Evolutionary conservation across 2,329 filamentous ascomycete species (phyloP), one percentile per base, ranked within the genome.

Genomic region (Colletotrichum musicola): DNA sequence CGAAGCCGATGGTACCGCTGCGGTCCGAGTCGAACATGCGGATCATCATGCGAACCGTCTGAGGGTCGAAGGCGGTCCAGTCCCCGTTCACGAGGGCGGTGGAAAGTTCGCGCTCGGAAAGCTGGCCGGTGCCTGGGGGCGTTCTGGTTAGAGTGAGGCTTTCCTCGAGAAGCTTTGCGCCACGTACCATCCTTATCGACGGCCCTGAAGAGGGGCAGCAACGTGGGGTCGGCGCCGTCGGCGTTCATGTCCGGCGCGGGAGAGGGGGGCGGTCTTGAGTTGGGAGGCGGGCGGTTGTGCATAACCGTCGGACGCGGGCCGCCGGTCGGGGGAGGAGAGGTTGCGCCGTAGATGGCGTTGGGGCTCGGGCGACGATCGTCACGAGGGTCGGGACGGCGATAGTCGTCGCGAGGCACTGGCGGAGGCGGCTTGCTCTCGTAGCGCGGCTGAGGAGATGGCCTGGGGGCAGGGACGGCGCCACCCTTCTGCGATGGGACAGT

Each of bases 1-100:
- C 91, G 79, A 97, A 98, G 70, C 92, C 94, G 78, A 99, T 97
- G 14, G 92, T 93, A 59, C 95, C 94, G 71, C 89, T 92, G 74
- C 93, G 92, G 81, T 98, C 93, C 67, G 92, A 93, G 82, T 98
- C 95, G 82, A 99, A 99, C 96, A 99, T 98, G 77, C 95, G 92
- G 73, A 99, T 98, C 95, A 99, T 98, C 93, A 98, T 97, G 76
- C 92, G 92, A 72, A 98, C 95, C 1, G 96, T 99, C 75, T 97
- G 93, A 4, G 90, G 87, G 80, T 99, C 95, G 79, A 99, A 99
- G 4, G 94, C 89, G 1, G 93, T 93, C 89, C 93, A 98, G 85
- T 99, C 96, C 63, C 95, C 95, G 77, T 99, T 99, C 68, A 98
- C 95, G 6, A 99, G 89, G 20, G 96, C 96, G 1, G 93, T 91